phyloP scores from a whole-genome alignment of 2,329 filamentous ascomycete genomes.

The Plectosphaerella plurivora region DNA sequence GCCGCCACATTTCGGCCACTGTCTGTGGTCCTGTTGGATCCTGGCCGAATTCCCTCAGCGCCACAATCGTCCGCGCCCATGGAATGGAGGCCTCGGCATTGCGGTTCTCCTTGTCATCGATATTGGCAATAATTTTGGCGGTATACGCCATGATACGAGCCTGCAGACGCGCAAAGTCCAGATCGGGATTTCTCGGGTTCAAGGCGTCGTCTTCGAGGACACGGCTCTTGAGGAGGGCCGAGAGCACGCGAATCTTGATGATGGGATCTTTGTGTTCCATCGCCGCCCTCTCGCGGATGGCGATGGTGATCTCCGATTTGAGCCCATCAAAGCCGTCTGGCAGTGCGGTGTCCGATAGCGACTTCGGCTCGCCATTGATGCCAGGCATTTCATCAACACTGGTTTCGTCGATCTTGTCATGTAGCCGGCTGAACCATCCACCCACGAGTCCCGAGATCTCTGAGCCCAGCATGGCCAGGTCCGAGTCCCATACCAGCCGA shows the following conservation, averaged over 20 bases:
- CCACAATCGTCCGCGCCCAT: constrained; percentile 3
- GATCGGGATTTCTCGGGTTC: background rate
- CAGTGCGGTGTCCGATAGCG: background rate
- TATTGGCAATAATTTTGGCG: constrained; percentile 3
- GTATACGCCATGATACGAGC: constrained; percentile 7
- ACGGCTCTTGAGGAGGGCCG: constrained; percentile 3
- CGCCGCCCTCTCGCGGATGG: background rate
- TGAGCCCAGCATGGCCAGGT: constrained; percentile 3
- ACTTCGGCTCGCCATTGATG: background rate
- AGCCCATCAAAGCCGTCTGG: background rate
- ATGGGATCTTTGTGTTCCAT: background rate
- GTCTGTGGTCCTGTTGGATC: constrained; percentile 8
- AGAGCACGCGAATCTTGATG: constrained; percentile 4
- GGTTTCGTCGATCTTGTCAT: background rate
- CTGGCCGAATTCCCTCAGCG: constrained; percentile 11
- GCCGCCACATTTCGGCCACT: constrained; percentile 12
- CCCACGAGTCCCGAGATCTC: background rate
- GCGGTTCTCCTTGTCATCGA: background rate
- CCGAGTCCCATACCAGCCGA: constrained; percentile 13
- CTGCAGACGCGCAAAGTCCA: constrained; percentile 2
- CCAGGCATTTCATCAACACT: background rate
- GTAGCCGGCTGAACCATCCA: constrained; percentile 1
- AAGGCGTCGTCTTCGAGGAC: constrained; percentile 1
- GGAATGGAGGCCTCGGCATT: constrained; percentile 1
- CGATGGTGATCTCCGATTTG: background rate